phyloP scores from a whole-genome alignment of 352 stramenopile species.

The Phytopythium helicoides region DNA sequence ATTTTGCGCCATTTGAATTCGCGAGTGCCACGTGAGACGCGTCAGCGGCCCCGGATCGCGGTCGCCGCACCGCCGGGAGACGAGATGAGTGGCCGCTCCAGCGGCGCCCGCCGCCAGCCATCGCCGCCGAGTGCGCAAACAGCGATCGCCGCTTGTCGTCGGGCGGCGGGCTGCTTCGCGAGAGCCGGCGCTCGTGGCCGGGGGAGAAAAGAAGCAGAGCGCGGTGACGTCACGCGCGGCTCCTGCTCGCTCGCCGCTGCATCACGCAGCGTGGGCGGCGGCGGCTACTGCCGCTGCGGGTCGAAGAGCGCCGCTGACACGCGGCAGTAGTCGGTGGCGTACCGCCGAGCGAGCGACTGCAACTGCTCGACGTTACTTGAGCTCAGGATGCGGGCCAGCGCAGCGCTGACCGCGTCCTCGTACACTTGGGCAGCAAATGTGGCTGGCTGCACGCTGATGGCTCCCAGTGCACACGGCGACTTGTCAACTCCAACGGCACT shows the following conservation, averaged over 20 bases:
- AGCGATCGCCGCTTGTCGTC: too few relatives aligned
- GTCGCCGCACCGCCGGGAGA: neutral
- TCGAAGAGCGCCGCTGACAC: slow-evolving; percentile 13
- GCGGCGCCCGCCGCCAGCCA: neutral
- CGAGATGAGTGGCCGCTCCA: neutral
- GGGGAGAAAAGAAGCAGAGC: slow-evolving; percentile 2
- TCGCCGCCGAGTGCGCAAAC: slow-evolving; percentile 1
- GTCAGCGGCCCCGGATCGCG: too few relatives aligned
- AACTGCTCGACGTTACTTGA: slow-evolving; percentile 16
- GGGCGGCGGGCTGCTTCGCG: neutral
- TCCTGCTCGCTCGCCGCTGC: too few relatives aligned
- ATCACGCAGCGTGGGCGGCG: too few relatives aligned
- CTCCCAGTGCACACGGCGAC: neutral
- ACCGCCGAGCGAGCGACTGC: slow-evolving; percentile 24
- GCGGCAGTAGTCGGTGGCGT: slow-evolving; percentile 29
- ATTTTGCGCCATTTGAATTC: neutral
- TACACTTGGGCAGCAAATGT: slow-evolving; percentile 13
- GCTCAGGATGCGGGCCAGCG: slow-evolving; percentile 14
- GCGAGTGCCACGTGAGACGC: neutral
- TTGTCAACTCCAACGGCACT: neutral
- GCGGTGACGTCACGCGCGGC: neutral
- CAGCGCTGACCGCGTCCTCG: slow-evolving; percentile 12
- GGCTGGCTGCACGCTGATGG: neutral
- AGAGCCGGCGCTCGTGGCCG: neutral
- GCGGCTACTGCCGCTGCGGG: neutral